Base-by-base conservation (phyloP, 805 yeast species). In the Yarrowia yakushimensis region DNA sequence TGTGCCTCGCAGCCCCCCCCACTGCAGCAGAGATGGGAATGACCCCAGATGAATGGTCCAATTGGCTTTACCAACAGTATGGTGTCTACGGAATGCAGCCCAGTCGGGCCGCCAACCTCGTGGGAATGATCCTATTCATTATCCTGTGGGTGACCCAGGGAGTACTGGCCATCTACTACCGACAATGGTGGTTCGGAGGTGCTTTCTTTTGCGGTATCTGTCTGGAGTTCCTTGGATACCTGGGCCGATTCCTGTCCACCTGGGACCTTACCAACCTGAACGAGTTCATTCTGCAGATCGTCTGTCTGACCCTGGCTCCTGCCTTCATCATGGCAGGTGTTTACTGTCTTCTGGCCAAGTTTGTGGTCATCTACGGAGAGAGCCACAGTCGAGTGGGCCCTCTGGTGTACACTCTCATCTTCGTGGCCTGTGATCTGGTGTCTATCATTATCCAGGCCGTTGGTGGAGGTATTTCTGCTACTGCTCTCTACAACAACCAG, bases 291-390 rank as follows among this genome's bases (percentile, higher is more conserved):
- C 72, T 85, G 67, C 96, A 90, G 72, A 80, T 86, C 64, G 80
- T 85, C 54, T 79, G 85, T 68, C 74, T 89, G 60, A 87, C 93
- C 0, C 73, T 90, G 55, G 92, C 90, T 0, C 97, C 97, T 0
- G 89, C 88, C 23, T 86, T 90, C 71, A 78, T 87, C 45, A 86
- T 88, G 86, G 97, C 89, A 2, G 96, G 93, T 1, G 77, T 90
- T 3, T 90, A 90, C 73, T 86, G 81, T 68, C 77, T 85, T 54
- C 74, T 90, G 66, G 90, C 87, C 2, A 86, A 88, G 70, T 68
- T 87, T 55, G 76, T 86, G 41, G 82, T 57, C 31, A 72, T 88
- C 1, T 84, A 82, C 69, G 90, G 89, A 1, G 76, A 77, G 65
- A 69, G 74, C n/a, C 83, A 74, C 65, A 83, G 90, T 5, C 63